These are phyloP conservation scores for Mallotus japonicus DNA, from an alignment of 441 rosid genomes.

Conservation along the genomic window DNA sequence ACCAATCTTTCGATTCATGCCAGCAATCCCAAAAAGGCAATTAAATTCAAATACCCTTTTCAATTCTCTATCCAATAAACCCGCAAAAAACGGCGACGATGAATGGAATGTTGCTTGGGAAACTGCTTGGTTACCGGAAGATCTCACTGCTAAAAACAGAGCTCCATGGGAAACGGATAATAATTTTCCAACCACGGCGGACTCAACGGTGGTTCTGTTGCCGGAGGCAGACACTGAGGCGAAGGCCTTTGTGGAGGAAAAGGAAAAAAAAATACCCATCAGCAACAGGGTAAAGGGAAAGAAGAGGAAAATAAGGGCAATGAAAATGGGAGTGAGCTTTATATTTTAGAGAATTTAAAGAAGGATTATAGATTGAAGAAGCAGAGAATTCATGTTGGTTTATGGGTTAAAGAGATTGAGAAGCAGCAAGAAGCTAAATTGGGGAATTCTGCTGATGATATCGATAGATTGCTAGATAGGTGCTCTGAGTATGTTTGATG, in stretches of 20 bases:
- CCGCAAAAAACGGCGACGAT: slow-evolving; percentile 44
- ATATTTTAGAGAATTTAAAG: slow-evolving; percentile 80
- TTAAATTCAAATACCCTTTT: slow-evolving; percentile 5
- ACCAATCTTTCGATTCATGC: background rate
- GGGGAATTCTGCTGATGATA: slow-evolving; percentile 65
- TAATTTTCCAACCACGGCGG: slow-evolving; percentile 36
- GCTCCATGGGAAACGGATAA: slow-evolving; percentile 83
- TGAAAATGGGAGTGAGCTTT: slow-evolving; percentile 40
- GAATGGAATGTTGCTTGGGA: slow-evolving; percentile 98
- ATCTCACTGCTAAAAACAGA: slow-evolving; percentile 48
- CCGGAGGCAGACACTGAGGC: slow-evolving; percentile 61
- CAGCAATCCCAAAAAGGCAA: background rate
- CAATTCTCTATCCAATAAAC: slow-evolving; percentile 36
- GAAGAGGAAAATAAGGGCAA: slow-evolving; percentile 25
- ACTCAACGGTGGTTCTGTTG: slow-evolving; percentile 16
- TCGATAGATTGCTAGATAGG: slow-evolving; percentile 79
- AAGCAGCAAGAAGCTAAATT: slow-evolving; percentile 70
- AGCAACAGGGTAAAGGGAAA: slow-evolving; percentile 6
- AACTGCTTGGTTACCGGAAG: slow-evolving; percentile 86
- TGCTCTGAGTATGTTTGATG: slow-evolving; percentile 61
- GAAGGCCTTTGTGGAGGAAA: slow-evolving; percentile 89
- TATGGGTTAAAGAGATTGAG: slow-evolving; percentile 89
- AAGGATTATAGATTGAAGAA: slow-evolving; percentile 92
- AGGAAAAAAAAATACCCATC: slow-evolving; percentile 33
- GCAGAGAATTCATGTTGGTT: slow-evolving; percentile 80